phyloP scores from a whole-genome alignment of 2,329 filamentous ascomycete species.

The Fusarium mexicanum region DNA sequence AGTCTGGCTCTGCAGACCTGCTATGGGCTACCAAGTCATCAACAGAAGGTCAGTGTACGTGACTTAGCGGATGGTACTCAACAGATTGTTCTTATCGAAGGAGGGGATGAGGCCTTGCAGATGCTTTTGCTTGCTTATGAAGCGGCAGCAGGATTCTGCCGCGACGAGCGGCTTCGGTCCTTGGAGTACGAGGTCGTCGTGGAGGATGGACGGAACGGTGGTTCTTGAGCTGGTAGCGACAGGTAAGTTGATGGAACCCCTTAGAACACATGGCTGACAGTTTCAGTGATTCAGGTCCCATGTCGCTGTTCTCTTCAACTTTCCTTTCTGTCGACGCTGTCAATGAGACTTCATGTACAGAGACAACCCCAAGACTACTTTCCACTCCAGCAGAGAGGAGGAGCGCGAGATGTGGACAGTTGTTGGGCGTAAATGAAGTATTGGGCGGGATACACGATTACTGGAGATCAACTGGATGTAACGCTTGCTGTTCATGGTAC shows the following conservation, averaged over 20 bases:
- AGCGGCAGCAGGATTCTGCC: background rate
- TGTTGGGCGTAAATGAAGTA: background rate
- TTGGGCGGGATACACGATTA: background rate
- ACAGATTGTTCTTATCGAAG: background rate
- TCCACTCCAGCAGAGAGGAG: fast-evolving
- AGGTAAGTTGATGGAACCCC: background rate
- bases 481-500: too few relatives aligned
- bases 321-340: background rate
- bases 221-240: fast-evolving
- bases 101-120: background rate
- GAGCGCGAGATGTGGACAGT: fast-evolving
- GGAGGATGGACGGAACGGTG: fast-evolving
- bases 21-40: background rate
- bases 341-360: background rate
- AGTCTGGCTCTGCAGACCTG: background rate
- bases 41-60: background rate
- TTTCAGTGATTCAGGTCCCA: background rate
- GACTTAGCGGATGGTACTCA: background rate
- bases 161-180: background rate
- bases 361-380: background rate
- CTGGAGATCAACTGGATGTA: background rate
- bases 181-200: background rate
- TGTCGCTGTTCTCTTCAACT: fast-evolving
- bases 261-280: background rate
- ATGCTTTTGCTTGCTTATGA: background rate